Evolutionary conservation across 305 asterid genomes (phyloP).

Genomic region (Fraxinus xanthoxyloides): DNA sequence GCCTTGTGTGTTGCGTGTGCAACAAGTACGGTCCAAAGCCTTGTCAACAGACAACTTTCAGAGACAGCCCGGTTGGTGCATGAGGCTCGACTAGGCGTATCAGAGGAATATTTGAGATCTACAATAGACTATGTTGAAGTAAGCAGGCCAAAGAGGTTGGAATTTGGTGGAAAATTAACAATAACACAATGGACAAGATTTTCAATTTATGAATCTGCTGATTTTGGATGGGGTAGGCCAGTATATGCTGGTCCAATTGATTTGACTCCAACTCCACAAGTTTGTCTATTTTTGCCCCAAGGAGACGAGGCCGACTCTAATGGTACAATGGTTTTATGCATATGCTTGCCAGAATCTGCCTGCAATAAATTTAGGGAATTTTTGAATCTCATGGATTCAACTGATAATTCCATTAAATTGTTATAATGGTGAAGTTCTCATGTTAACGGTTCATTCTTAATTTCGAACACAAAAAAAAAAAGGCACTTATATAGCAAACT

Average conservation of each 20-base stretch:
- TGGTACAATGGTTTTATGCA: constrained; percentile 72
- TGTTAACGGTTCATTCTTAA: background rate
- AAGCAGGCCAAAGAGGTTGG: constrained; percentile 67
- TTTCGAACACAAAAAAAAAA: background rate
- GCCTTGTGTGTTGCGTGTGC: constrained; percentile 76
- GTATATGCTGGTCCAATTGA: constrained; percentile 83
- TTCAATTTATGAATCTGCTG: constrained; percentile 66
- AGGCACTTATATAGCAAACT: background rate
- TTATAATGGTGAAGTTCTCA: background rate
- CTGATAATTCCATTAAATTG: background rate
- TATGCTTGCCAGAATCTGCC: constrained; percentile 84
- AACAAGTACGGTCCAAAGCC: constrained; percentile 47
- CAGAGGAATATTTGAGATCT: constrained; percentile 77
- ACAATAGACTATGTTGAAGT: constrained; percentile 68
- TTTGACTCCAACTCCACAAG: constrained; percentile 83
- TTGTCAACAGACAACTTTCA: constrained; percentile 31
- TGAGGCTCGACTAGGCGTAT: constrained; percentile 49
- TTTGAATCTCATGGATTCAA: constrained; percentile 31
- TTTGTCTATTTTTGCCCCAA: constrained; percentile 70
- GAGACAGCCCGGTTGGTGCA: constrained; percentile 48
- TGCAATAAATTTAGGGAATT: constrained; percentile 43
- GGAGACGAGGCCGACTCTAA: constrained; percentile 42
- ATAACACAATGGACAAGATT: constrained; percentile 93
- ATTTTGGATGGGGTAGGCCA: constrained; percentile 91
- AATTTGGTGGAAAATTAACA: constrained; percentile 73